These are phyloP conservation scores for Lycium ferocissimum DNA, from an alignment of 257 asterid genomes.

Conservation along the genomic window DNA sequence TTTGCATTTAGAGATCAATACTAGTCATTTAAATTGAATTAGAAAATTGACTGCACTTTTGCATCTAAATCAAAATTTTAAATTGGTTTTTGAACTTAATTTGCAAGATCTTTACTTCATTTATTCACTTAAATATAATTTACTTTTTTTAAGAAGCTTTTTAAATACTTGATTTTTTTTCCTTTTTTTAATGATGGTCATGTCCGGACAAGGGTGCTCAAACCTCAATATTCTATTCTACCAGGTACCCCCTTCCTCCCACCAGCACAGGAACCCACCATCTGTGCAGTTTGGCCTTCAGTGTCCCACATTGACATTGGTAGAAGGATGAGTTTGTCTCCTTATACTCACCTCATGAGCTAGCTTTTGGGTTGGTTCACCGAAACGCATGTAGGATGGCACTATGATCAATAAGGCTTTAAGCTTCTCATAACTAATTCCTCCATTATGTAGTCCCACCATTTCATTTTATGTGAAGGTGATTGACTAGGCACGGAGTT, in stretches of 20 bases:
- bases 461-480: not conserved
- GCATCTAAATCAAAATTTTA: not conserved
- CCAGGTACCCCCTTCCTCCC: not conserved
- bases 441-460: not conserved
- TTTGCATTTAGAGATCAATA: not conserved
- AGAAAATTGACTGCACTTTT: not conserved
- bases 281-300: not conserved
- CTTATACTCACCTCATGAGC: conserved; percentile 4
- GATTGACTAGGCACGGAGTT: not conserved
- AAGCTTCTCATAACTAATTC: conserved; percentile 13
- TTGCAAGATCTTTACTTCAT: conserved; percentile 2
- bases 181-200: not conserved
- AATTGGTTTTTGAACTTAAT: conserved; percentile 2
- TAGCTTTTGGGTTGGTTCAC: not conserved
- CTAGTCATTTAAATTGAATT: not conserved
- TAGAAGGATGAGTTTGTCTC: not conserved
- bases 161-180: not conserved
- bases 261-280: not conserved
- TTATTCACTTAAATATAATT: not conserved
- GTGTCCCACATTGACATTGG: not conserved
- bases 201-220: not conserved
- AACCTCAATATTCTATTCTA: not conserved
- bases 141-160: not conserved
- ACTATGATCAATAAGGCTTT: not conserved
- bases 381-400: not conserved